Conservation (phyloP, 306 rosid genomes). For the Glycyrrhiza uralensis region DNA sequence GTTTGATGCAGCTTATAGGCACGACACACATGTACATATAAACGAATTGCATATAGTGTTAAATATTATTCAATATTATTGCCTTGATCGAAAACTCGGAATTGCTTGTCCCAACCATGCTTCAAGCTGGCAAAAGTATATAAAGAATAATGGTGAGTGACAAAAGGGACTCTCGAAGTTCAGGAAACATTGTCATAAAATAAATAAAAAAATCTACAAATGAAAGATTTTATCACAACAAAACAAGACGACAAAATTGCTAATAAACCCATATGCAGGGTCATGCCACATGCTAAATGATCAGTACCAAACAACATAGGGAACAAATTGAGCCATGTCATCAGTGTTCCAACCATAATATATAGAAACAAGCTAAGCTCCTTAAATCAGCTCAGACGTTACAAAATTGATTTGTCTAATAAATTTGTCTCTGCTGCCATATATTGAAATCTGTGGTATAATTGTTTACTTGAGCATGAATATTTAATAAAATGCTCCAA, state of each 20-base stretch:
- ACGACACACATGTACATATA: neutral
- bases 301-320: no score
- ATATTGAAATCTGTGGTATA: no score
- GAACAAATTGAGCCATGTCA: no score
- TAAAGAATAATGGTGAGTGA: slow-evolving; percentile 26
- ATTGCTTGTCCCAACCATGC: slow-evolving; percentile 22
- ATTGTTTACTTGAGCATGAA: no score
- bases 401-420: no score
- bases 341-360: no score
- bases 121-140: slow-evolving; percentile 21
- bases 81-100: slow-evolving; percentile 7
- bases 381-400: no score
- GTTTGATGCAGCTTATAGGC: slow-evolving; percentile 27
- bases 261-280: slow-evolving; percentile 17
- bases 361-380: no score
- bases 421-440: no score
- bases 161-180: slow-evolving; percentile 34
- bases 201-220: no score
- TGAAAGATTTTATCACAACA: neutral
- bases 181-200: neutral
- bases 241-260: slow-evolving; percentile 19
- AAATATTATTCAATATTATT: neutral
- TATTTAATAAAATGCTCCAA: no score
- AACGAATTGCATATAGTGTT: neutral
- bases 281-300: neutral